Conservation (phyloP, 495 filamentous ascomycete species). For the Penicillium canescens region DNA sequence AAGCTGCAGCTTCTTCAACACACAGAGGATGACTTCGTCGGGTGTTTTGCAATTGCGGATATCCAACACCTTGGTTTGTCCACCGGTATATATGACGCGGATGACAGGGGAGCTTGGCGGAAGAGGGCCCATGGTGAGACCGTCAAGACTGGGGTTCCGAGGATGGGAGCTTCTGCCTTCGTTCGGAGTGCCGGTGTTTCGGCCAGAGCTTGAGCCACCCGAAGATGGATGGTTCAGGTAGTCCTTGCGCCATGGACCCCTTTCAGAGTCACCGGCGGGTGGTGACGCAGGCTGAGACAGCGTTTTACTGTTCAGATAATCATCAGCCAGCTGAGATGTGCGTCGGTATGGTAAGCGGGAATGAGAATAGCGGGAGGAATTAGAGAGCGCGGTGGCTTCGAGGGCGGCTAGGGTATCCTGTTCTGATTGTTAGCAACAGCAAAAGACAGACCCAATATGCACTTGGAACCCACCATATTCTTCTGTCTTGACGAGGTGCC, state of each 20-base stretch:
- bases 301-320: constrained; percentile 44
- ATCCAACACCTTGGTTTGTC: constrained; percentile 87
- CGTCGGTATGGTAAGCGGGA: constrained; percentile 65
- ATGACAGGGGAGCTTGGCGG: constrained; percentile 81
- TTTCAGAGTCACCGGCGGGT: constrained; percentile 27
- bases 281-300: constrained; percentile 74
- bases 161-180: constrained; percentile 44
- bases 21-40: constrained; percentile 85
- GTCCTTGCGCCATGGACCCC: constrained; percentile 50
- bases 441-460: not conserved
- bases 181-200: constrained; percentile 47
- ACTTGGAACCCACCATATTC: constrained; percentile 66
- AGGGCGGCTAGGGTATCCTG: constrained; percentile 47
- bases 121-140: constrained; percentile 75
- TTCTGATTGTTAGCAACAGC: constrained; percentile 14
- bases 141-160: constrained; percentile 75
- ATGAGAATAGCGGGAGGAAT: constrained; percentile 63
- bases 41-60: constrained; percentile 85
- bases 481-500: constrained; percentile 82
- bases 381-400: constrained; percentile 56
- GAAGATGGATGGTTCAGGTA: constrained; percentile 57
- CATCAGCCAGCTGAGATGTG: constrained; percentile 68
- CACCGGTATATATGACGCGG: constrained; percentile 85
- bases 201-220: constrained; percentile 45
- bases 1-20: constrained; percentile 76